Evolutionary conservation across 1,139 yeast genomes (phyloP), one percentile per base, ranked within the genome.

Genomic region (Candida gigantensis): DNA sequence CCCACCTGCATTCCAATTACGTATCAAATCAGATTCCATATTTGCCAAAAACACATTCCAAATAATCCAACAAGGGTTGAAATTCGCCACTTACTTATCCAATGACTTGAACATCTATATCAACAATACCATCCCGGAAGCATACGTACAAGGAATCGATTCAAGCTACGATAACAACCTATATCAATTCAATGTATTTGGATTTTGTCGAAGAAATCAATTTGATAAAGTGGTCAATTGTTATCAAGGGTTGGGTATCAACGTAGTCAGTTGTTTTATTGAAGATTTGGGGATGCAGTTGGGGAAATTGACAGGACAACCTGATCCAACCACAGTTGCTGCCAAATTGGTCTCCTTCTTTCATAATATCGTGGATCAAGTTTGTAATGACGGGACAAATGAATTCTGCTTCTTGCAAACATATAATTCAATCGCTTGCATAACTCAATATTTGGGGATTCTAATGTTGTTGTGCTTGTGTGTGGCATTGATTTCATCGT

Each of bases 11-110:
- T 24, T 42, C 10, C 28, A 34, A 20, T 25, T 42, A 18, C 32
- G 38, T 9, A 32, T 39, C n/a, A 25, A 36, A 21, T 34, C 43
- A 10, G 31, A 38, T 28, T 41, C 46, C 1, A 31, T 20, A 6
- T 31, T 31, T 26, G 41, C 46, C 28, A 30, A 36, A 24, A 41
- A 40, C 13, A 34, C 39, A 11, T 21, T 42, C 15, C 44, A 34
- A 24, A 20, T 38, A 15, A 24, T 41, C 21, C 46, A 43, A 38
- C 81, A 77, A 41, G 74, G 77, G 12, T 56, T 79, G 34, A 69
- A 68, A 44, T 63, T 79, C 44, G 53, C 79, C 9, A 72, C 84
- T 0, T 78, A 73, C 46, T 57, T 80, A 39, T 81, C 84, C 0
- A 66, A 71, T 29, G 85, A 80, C 48, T 66, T 79, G 33, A 65